These are phyloP conservation scores for Fusarium sp. DNA, from an alignment of 2,329 filamentous ascomycete species.

Conservation along the genomic window DNA sequence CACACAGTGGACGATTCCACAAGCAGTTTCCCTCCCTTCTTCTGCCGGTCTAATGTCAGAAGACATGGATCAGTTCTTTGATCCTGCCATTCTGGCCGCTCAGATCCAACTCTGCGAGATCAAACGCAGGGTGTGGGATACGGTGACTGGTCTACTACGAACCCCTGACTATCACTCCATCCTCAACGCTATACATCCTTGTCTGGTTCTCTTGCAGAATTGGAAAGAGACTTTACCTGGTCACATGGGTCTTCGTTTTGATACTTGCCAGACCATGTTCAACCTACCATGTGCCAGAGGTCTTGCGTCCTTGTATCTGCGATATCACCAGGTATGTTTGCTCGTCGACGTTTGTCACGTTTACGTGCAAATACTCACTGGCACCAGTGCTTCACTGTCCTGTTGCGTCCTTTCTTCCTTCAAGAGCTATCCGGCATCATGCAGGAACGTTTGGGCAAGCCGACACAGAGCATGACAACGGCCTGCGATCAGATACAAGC, in stretches of 20 bases:
- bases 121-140: slow-evolving; percentile 6
- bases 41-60: neutral
- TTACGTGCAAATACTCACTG: neutral
- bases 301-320: slow-evolving; percentile 8
- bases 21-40: neutral
- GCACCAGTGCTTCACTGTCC: slow-evolving; percentile 5
- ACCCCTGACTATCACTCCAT: slow-evolving; percentile 1
- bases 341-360: neutral
- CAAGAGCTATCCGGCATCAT: slow-evolving; percentile 11
- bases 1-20: neutral
- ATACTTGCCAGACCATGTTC: slow-evolving; percentile 1
- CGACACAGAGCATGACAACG: neutral
- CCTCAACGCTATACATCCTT: neutral
- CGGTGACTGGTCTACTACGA: neutral
- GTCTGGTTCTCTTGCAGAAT: neutral
- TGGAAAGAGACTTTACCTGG: slow-evolving; percentile 6
- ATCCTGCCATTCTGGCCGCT: neutral
- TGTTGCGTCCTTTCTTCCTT: slow-evolving; percentile 8
- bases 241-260: slow-evolving; percentile 1
- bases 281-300: slow-evolving; percentile 7
- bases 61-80: slow-evolving; percentile 7
- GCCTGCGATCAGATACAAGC: neutral
- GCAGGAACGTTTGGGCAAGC: neutral
- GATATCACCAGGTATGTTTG: slow-evolving; percentile 11
- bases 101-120: slow-evolving; percentile 14